phyloP scores from a whole-genome alignment of 306 rosid genomes.

The Fragaria nilgerrensis region DNA sequence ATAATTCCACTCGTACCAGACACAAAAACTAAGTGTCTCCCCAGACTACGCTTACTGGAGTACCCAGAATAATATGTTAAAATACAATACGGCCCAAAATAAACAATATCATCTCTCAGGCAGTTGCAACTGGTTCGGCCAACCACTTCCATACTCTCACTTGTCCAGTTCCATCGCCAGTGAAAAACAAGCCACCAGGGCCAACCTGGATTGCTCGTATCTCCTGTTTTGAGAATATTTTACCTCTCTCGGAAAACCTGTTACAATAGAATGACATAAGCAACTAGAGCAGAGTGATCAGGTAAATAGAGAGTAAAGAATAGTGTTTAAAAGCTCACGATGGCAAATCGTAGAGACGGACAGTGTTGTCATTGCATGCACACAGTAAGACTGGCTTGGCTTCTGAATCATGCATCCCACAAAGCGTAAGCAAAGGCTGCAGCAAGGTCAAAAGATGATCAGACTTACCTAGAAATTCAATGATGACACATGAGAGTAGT shows the following conservation, averaged over 20 bases:
- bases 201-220: slow-evolving; percentile 77
- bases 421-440: slow-evolving; percentile 78
- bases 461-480: neutral
- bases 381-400: slow-evolving; percentile 85
- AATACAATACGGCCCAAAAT: slow-evolving; percentile 5
- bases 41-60: slow-evolving; percentile 30
- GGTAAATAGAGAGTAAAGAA: neutral
- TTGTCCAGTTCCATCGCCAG: slow-evolving; percentile 91
- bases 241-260: slow-evolving; percentile 93
- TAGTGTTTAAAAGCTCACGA: slow-evolving; percentile 63
- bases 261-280: slow-evolving; percentile 6
- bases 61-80: slow-evolving; percentile 9
- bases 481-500: neutral
- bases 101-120: slow-evolving; percentile 29
- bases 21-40: slow-evolving; percentile 19
- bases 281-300: neutral
- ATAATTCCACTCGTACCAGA: slow-evolving; percentile 7
- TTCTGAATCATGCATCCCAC: slow-evolving; percentile 90
- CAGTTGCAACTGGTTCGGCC: slow-evolving; percentile 36
- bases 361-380: slow-evolving; percentile 83
- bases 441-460: slow-evolving; percentile 16
- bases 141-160: slow-evolving; percentile 87
- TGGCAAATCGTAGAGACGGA: slow-evolving; percentile 89
- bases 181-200: slow-evolving; percentile 82
- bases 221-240: slow-evolving; percentile 69